Evolutionary conservation across 345 rosid species (phyloP), one percentile per base, ranked within the genome.

Genomic region (Camelina laxa): DNA sequence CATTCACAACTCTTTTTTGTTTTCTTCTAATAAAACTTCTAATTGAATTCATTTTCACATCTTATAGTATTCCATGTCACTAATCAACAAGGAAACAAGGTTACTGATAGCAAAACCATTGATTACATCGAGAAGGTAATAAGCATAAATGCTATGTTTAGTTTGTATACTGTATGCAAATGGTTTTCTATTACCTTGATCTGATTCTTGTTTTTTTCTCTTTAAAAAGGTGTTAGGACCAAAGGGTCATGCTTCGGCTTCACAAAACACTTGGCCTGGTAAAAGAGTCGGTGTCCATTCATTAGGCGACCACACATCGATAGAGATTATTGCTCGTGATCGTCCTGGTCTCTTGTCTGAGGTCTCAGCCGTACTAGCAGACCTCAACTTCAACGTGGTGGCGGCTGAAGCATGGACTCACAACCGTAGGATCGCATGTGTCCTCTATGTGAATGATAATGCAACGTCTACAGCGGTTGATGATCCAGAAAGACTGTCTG

Each of bases 321-420:
- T 94, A 16, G 98, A 94, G 82, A 89, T 94, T 66, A 87, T 81
- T 55, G 98, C 93, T 60, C 79, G 84, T 50, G 98, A 94, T 69
- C 90, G 97, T 12, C 93, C 96, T 11, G 98, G 97, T 57, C 91
- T 94, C 45, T 82, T 94, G 67, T 90, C 97, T 0, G 98, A 94
- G 67, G 82, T 94, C 75, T 86, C 88, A 15, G 93, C 98, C 14
- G 85, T 90, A 77, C 87, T 94, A 39, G 88, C 95, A 53, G 82
- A 83, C 76, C 93, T 91, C 27, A 83, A 86, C 62, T 84, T 88
- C 82, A 90, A 94, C 14, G 97, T 94, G n/a, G 84, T 61, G 12
- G 93, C 89, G 9, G 97, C 97, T 9, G 96, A 94, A 81, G 93
- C 87, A 15, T 94, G 98, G 98, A 94, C 97, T 1, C 98, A 94